Conservation (phyloP, 495 filamentous ascomycete genomes). For the Penicillium pulvis region DNA sequence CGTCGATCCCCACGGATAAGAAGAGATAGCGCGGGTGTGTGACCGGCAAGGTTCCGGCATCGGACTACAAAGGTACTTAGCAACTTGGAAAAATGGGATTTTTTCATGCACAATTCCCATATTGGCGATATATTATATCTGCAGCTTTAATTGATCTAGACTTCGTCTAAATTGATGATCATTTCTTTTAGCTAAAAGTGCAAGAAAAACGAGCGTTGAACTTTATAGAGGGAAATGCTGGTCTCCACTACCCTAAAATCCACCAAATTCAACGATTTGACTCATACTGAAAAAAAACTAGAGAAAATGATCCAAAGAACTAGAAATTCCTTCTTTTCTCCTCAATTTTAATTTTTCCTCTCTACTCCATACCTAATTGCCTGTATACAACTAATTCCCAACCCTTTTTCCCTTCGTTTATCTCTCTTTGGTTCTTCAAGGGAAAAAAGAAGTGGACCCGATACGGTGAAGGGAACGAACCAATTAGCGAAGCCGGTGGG, state of each 20-base stretch:
- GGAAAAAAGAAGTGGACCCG: slow-evolving; percentile 27
- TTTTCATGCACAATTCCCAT: neutral
- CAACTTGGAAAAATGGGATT: neutral
- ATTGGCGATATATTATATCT: too few species aligned
- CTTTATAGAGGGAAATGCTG: neutral
- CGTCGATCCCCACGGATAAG: slow-evolving; percentile 16
- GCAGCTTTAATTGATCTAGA: neutral
- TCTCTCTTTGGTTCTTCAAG: slow-evolving; percentile 6
- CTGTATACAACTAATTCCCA: neutral
- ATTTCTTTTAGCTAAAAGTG: neutral
- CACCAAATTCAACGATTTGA: slow-evolving; percentile 20
- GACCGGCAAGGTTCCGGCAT: slow-evolving; percentile 21
- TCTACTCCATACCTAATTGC: slow-evolving; percentile 9
- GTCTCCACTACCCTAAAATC: slow-evolving; percentile 11
- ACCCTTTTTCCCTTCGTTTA: slow-evolving; percentile 6
- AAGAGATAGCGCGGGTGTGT: slow-evolving; percentile 2
- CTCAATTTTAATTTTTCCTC: slow-evolving; percentile 1
- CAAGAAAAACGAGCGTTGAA: neutral
- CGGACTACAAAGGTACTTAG: slow-evolving; percentile 10
- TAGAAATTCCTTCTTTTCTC: neutral
- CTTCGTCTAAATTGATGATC: neutral
- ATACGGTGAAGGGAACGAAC: slow-evolving; percentile 29
- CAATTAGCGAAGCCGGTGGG: slow-evolving; percentile 30
- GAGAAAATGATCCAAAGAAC: neutral
- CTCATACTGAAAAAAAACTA: slow-evolving; percentile 17